Evolutionary conservation across 441 rosid genomes (phyloP).

Genomic region (Hura crepitans): DNA sequence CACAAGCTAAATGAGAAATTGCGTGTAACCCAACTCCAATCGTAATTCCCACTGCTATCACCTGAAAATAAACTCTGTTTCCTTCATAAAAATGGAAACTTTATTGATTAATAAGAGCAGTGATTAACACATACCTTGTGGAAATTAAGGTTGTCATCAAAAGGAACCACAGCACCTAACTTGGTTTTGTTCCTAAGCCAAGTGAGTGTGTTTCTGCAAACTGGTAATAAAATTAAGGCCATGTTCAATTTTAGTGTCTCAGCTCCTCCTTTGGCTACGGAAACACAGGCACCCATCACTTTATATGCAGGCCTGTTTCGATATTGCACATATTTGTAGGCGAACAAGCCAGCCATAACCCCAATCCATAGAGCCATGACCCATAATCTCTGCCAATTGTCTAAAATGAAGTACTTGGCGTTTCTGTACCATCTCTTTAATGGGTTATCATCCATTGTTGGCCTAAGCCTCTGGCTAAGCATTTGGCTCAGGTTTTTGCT

Average conservation of each 20-base stretch:
- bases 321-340: slow-evolving; percentile 72
- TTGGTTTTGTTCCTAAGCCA: slow-evolving; percentile 88
- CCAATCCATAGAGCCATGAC: slow-evolving; percentile 73
- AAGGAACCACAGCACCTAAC: slow-evolving; percentile 66
- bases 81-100: background rate
- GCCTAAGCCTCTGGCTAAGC: slow-evolving; percentile 79
- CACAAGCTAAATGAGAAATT: slow-evolving; percentile 70
- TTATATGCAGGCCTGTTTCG: slow-evolving; percentile 42
- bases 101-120: background rate
- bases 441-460: slow-evolving; percentile 58
- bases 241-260: slow-evolving; percentile 87
- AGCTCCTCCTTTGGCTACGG: slow-evolving; percentile 87
- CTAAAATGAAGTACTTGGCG: slow-evolving; percentile 60
- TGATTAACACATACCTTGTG: slow-evolving; percentile 49
- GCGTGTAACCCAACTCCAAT: slow-evolving; percentile 71
- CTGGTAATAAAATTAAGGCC: slow-evolving; percentile 82
- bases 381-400: slow-evolving; percentile 91
- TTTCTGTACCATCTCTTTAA: slow-evolving; percentile 39
- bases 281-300: slow-evolving; percentile 82
- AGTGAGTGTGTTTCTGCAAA: slow-evolving; percentile 81
- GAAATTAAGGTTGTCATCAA: slow-evolving; percentile 88
- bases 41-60: slow-evolving; percentile 60
- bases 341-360: slow-evolving; percentile 50
- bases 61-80: slow-evolving; percentile 25
- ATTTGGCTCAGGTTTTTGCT: slow-evolving; percentile 75